A percentile compares a stretch with the other conserved stretches of the same genome.
Conservation (phyloP, 768 basidiomycete species). For the Suillus americanus region DNA sequence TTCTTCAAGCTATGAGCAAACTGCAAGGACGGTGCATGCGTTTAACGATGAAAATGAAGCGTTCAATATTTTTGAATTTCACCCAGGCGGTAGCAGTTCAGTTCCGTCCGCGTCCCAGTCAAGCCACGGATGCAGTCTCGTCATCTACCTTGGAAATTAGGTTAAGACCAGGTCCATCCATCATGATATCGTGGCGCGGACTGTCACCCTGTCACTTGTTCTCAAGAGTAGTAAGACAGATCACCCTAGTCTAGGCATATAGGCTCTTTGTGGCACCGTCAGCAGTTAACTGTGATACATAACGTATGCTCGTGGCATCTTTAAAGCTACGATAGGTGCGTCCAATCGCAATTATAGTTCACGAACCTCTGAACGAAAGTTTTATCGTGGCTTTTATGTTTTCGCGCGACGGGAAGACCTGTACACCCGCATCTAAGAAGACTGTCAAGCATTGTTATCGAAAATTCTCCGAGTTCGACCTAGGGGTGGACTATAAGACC, state of each 20-base stretch:
- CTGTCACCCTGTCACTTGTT: not conserved
- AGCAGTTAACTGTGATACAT: not conserved
- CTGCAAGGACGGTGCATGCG: not conserved
- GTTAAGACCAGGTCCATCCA: not conserved
- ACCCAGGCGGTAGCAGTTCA: not conserved
- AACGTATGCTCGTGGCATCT: not conserved
- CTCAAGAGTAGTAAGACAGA: not conserved
- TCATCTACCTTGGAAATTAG: not conserved
- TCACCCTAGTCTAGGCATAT: not conserved
- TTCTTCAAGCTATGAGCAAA: not conserved
- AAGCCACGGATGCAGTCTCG: not conserved
- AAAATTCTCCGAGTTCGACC: no score
- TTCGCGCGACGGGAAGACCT: not conserved
- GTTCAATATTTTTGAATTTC: not conserved
- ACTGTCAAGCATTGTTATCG: no score
- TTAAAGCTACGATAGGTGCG: not conserved
- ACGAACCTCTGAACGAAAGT: not conserved
- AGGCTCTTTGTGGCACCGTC: not conserved
- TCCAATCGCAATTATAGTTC: not conserved
- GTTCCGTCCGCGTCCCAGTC: no score
- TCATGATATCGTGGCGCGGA: not conserved
- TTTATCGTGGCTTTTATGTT: not conserved
- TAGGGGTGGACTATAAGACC: not conserved
- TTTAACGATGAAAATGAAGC: not conserved
- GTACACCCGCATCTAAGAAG: no score